Conservation (phyloP, 2,329 filamentous ascomycete genomes). For the Oidium heveae region DNA sequence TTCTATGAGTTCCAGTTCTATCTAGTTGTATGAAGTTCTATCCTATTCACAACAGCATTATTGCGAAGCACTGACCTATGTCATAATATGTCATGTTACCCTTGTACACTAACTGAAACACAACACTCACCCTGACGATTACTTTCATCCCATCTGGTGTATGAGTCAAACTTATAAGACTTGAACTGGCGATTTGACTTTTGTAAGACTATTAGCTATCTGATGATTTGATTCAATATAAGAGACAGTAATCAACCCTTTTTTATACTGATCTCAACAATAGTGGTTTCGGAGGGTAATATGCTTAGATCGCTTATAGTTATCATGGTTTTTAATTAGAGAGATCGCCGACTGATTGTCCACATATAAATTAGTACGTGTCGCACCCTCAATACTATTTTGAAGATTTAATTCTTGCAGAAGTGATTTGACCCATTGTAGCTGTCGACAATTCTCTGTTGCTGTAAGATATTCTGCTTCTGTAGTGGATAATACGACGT, state of each 20-base stretch:
- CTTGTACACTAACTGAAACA: not conserved
- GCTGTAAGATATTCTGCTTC: too few relatives aligned
- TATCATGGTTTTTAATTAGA: not conserved
- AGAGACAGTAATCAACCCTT: not conserved
- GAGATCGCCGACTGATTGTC: not conserved
- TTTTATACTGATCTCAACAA: not conserved
- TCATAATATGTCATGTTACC: not conserved
- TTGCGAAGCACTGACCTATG: too few relatives aligned
- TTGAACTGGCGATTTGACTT: not conserved
- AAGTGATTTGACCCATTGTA: too few relatives aligned
- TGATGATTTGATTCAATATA: not conserved
- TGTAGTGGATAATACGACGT: too few relatives aligned
- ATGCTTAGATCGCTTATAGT: too few relatives aligned
- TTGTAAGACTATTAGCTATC: not conserved
- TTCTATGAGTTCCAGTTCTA: too few relatives aligned
- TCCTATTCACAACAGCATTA: too few relatives aligned
- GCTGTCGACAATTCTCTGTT: too few relatives aligned
- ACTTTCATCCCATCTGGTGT: not conserved
- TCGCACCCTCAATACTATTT: too few relatives aligned
- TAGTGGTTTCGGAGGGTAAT: not conserved
- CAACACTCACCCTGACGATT: not conserved
- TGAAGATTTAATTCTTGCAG: too few relatives aligned
- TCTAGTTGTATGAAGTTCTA: too few relatives aligned
- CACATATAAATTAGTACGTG: too few relatives aligned
- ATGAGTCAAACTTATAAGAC: not conserved